These are phyloP conservation scores for Caryocar brasiliense DNA, from an alignment of 441 rosid species.

Conservation along the genomic window DNA sequence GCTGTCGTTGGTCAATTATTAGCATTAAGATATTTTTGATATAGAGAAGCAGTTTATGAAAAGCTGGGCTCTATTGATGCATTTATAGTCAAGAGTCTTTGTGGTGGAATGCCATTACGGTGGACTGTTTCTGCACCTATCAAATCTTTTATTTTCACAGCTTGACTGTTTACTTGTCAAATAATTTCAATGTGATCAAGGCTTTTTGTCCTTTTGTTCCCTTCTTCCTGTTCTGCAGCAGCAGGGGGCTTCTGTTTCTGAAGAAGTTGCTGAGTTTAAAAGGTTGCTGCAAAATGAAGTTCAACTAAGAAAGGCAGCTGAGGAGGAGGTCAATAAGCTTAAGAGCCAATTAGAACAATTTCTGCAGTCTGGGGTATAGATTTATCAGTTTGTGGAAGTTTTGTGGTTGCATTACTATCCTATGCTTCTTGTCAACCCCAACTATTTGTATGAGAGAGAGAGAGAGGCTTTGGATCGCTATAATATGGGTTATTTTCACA, in stretches of 20 bases:
- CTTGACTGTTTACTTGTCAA: background rate
- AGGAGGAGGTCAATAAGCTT: slow-evolving; percentile 62
- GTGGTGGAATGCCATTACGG: background rate
- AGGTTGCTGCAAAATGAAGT: slow-evolving; percentile 66
- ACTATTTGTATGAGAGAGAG: background rate
- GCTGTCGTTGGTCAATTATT: too few relatives aligned
- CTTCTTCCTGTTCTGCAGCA: slow-evolving; percentile 27
- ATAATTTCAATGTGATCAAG: background rate
- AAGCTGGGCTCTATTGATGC: too few relatives aligned
- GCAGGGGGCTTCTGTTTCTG: slow-evolving; percentile 30
- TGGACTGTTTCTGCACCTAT: background rate
- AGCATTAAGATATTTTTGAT: too few relatives aligned
- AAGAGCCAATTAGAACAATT: slow-evolving; percentile 50
- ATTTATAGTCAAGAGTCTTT: too few relatives aligned
- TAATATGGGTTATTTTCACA: slow-evolving; percentile 20
- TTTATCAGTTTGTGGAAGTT: slow-evolving; percentile 8
- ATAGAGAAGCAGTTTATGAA: too few relatives aligned
- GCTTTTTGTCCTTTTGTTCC: background rate
- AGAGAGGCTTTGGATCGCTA: background rate
- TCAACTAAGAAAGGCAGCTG: slow-evolving; percentile 65
- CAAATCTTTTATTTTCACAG: background rate
- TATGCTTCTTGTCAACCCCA: background rate
- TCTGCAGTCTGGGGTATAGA: slow-evolving; percentile 49
- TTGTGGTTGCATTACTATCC: background rate
- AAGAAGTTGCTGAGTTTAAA: slow-evolving; percentile 51